These are phyloP conservation scores for Ziziphus jujuba DNA, from an alignment of 306 rosid genomes.

Conservation along the genomic window DNA sequence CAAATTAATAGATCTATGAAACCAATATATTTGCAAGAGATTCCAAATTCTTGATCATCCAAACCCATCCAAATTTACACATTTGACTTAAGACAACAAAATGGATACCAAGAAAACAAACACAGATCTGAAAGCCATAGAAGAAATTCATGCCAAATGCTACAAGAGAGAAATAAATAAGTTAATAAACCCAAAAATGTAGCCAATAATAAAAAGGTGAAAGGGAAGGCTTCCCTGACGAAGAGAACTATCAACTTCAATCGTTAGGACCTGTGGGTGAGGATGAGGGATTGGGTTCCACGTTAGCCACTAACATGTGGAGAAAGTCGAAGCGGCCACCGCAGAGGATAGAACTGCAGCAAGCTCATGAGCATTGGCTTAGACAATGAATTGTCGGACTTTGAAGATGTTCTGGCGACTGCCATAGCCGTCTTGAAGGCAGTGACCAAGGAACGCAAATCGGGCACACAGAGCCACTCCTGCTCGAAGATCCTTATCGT, in stretches of 20 bases:
- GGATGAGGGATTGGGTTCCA: conserved; percentile 44
- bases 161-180: background rate
- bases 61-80: background rate
- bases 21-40: background rate
- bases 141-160: background rate
- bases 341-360: conserved; percentile 60
- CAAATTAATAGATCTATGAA: no score
- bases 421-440: conserved; percentile 96
- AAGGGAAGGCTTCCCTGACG: conserved; percentile 62
- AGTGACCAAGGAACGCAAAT: conserved; percentile 89
- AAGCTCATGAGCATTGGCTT: conserved; percentile 90
- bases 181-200: no score
- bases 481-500: conserved; percentile 79
- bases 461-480: conserved; percentile 92
- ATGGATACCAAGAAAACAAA: conserved; percentile 3
- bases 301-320: conserved; percentile 39
- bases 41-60: background rate
- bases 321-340: background rate
- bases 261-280: conserved; percentile 38
- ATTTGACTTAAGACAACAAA: background rate
- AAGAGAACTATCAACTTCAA: conserved; percentile 89
- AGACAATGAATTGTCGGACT: conserved; percentile 75
- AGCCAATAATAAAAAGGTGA: background rate
- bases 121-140: conserved; percentile 18
- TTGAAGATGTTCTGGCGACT: conserved; percentile 74